Base-by-base conservation (phyloP, 345 rosid genomes). In the Salix exigua region DNA sequence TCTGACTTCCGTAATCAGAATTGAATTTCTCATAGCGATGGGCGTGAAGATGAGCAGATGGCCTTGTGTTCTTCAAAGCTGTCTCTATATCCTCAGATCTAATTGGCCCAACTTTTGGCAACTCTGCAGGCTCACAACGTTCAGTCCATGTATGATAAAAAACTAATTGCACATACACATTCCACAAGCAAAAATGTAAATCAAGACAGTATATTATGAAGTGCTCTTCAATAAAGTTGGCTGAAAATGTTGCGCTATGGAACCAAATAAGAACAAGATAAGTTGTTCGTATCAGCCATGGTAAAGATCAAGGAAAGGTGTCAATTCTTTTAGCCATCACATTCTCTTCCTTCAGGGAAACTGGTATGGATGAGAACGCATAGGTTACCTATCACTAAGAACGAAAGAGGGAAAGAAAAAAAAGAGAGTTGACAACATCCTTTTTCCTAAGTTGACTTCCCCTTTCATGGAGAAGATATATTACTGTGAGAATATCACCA, bases 1-100 rank as follows among this genome's bases (percentile, higher is more conserved):
- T 88, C 40, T 96, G 98, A 83, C 99, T 93, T 42, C 99, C 98
- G 76, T 96, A 91, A 74, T 96, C 98, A 3, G 80, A 88, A 78
- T 93, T 96, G 75, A 96, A 96, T 88, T 91, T 93, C 51, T 91
- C 96, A 4, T 93, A 93, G 48, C 89, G 91, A 71, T 91, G 94
- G 26, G 94, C 91, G 42, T 89, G 90, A 40, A 96, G 94, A 87
- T 93, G 98, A 67, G 99, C 99, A 0, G 96, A 93, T 18, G 98
- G 99, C 79, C 98, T 88, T 5, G 99, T 93, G 83, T 93, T 92
- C 82, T 82, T 91, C 86, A 93, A 77, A 70, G 98, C 97, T 31
- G 79, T 66, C 70, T 93, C 92, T 61, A 96, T 85, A 75, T 96
- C 99, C 67, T 82, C 88, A 6, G 86, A 78, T 33, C 75, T 83